Conservation (phyloP, 2,329 filamentous ascomycete species). For the Lachnellula occidentalis region DNA sequence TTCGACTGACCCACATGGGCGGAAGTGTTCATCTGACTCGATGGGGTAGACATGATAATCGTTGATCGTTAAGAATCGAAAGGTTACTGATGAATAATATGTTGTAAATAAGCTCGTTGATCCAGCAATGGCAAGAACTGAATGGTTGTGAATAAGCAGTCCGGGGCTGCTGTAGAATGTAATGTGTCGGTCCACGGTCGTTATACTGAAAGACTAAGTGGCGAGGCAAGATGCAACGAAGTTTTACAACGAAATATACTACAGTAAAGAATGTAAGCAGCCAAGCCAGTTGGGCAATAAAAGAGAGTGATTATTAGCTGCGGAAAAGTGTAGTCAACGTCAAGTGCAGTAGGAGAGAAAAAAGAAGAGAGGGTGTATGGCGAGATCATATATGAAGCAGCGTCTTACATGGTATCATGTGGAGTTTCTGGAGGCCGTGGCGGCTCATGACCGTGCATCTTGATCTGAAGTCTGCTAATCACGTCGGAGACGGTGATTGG, state of each 20-base stretch:
- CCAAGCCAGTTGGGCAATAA: constrained; percentile 49
- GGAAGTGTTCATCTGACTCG: constrained; percentile 31
- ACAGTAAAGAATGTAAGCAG: constrained; percentile 46
- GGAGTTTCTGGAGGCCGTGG: constrained; percentile 21
- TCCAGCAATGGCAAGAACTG: constrained; percentile 30
- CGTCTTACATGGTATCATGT: constrained; percentile 22
- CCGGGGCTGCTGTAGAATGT: constrained; percentile 42
- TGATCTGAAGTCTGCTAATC: constrained; percentile 19
- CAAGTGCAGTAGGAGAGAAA: constrained; percentile 28
- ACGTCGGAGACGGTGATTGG: constrained; percentile 14
- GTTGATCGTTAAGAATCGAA: constrained; percentile 25
- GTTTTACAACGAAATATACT: constrained; percentile 29
- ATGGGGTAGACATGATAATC: constrained; percentile 29
- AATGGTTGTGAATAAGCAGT: constrained; percentile 34
- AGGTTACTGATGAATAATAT: constrained; percentile 9
- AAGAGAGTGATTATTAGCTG: constrained; percentile 38
- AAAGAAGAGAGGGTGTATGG: constrained; percentile 19
- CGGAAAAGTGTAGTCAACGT: constrained; percentile 30
- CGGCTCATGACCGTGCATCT: constrained; percentile 23
- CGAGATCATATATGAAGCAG: constrained; percentile 28
- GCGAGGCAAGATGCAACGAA: constrained; percentile 26
- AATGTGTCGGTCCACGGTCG: constrained; percentile 30
- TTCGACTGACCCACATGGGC: constrained; percentile 25
- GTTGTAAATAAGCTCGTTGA: constrained; percentile 24
- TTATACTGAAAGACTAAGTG: constrained; percentile 9